phyloP scores from a whole-genome alignment of 805 yeast genomes.

The Lipomyces starkeyi region DNA sequence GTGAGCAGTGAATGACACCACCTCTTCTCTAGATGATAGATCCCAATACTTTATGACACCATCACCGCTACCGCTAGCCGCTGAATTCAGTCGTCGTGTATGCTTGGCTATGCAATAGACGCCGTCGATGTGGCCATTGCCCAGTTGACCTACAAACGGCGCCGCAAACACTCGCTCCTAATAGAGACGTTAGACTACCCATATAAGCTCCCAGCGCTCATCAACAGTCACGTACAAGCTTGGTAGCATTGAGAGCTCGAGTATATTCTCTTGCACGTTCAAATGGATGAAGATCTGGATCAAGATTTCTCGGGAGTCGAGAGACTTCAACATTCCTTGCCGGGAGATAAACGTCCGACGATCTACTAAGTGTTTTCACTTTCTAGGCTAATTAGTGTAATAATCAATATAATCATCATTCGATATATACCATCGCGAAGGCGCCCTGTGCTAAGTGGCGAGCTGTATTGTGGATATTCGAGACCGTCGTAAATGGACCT shows the following conservation, averaged over 20 bases:
- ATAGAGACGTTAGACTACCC: neutral
- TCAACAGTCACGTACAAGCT: conserved; percentile 56
- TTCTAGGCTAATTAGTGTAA: conserved; percentile 54
- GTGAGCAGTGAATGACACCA: conserved; percentile 83
- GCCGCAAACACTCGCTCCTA: conserved; percentile 89
- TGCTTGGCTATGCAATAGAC: conserved; percentile 87
- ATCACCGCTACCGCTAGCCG: conserved; percentile 95
- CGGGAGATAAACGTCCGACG: conserved; percentile 91
- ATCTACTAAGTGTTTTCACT: conserved; percentile 85
- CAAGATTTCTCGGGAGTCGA: conserved; percentile 82
- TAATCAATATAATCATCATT: conserved; percentile 5
- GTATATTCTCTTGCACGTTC: conserved; percentile 97
- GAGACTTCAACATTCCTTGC: conserved; percentile 89
- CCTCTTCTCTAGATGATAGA: conserved; percentile 75
- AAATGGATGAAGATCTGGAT: conserved; percentile 95
- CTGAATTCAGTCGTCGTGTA: conserved; percentile 65
- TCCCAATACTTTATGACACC: conserved; percentile 96
- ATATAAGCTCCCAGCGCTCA: neutral
- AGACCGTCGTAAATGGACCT: neutral
- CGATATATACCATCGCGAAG: neutral
- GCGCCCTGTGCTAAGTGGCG: neutral
- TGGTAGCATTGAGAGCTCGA: conserved; percentile 91
- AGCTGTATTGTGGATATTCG: neutral
- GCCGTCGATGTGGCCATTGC: conserved; percentile 94
- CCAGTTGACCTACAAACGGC: conserved; percentile 94